Evolutionary conservation across 2,329 filamentous ascomycete species (phyloP), one percentile per base, ranked within the genome.

Genomic region (Aspergillus sp.): DNA sequence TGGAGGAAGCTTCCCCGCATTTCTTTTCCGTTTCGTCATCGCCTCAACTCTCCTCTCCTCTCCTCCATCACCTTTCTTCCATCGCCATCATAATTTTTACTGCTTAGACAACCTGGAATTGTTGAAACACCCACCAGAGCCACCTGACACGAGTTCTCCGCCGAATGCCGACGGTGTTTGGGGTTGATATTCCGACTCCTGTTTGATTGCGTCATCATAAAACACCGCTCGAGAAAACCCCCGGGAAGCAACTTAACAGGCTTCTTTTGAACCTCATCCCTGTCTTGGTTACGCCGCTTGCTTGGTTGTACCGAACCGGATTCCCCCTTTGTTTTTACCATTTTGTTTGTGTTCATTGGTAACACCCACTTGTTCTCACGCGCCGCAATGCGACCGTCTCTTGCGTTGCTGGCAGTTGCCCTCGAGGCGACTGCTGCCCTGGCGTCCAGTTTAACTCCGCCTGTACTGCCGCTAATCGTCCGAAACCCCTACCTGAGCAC

Each of bases 401-500:
- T 70, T 50, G 66, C 66, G 58, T 64, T 70, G 55, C 60, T 76
- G 62, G 69, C 66, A 56, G 67, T 67, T 56, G 63, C 71, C 55
- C 59, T 80, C 58, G 76, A 81, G 70, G 75, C 74, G 64, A 69
- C 72, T 65, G 66, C 77, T 54, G 70, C 70, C 56, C 67, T 75
- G 48, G 82, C 83, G 21, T 86, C 84, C 15, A 78, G 73, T 31
- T 76, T 87, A 51, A 82, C 79, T 31, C 84, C 85, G 55, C 89
- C 89, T 11, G 84, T 89, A 1, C 81, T 90, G 40, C 90, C 90
- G 17, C 75, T 95, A 50, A 88, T 89, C 33, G 90, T 93, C 46
- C 86, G 86, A 58, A 89, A 87, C 39, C 90, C 90, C 1, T 95
- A 93, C 67, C 77, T 95, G 5, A 91, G 86, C 69, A 84, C 86